phyloP scores from a whole-genome alignment of 768 basidiomycete species.

The Trametopsis cervina region DNA sequence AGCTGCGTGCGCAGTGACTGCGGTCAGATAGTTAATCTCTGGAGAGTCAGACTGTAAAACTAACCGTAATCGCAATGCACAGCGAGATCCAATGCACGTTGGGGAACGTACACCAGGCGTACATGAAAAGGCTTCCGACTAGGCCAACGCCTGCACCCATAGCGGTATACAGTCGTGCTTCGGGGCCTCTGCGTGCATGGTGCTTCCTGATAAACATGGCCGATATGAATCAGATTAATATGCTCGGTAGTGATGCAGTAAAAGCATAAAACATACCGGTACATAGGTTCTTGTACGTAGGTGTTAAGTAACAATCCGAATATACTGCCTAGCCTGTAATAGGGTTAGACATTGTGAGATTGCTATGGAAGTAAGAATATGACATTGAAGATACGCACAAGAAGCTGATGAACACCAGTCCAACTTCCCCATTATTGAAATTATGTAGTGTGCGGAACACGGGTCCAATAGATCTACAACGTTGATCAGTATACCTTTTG shows the following conservation, averaged over 20 bases:
- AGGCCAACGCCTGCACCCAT: constrained; percentile 48
- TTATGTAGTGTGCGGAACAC: constrained; percentile 50
- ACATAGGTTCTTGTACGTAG: constrained; percentile 23
- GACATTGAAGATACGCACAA: constrained; percentile 30
- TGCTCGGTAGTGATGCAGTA: too few relatives aligned
- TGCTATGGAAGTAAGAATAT: background rate
- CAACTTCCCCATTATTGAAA: constrained; percentile 54
- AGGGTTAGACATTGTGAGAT: background rate
- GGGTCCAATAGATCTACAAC: constrained; percentile 43
- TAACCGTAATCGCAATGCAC: constrained; percentile 40
- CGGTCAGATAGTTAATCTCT: too few relatives aligned
- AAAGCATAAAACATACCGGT: constrained; percentile 16
- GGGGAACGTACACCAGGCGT: constrained; percentile 57
- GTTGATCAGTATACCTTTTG: background rate
- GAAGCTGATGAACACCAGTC: constrained; percentile 53
- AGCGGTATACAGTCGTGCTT: constrained; percentile 55
- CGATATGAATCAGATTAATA: too few relatives aligned
- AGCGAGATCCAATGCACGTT: constrained; percentile 55
- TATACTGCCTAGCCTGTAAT: constrained; percentile 43
- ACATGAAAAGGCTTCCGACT: constrained; percentile 63
- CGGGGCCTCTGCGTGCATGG: constrained; percentile 30
- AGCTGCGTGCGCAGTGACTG: background rate
- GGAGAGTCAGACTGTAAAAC: constrained; percentile 5
- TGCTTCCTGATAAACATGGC: constrained; percentile 21
- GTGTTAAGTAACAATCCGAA: constrained; percentile 23